Percentiles rank a stretch among this genome's conserved stretches.
Evolutionary conservation across 306 rosid genomes (phyloP).

Genomic region (Mucuna pruriens): DNA sequence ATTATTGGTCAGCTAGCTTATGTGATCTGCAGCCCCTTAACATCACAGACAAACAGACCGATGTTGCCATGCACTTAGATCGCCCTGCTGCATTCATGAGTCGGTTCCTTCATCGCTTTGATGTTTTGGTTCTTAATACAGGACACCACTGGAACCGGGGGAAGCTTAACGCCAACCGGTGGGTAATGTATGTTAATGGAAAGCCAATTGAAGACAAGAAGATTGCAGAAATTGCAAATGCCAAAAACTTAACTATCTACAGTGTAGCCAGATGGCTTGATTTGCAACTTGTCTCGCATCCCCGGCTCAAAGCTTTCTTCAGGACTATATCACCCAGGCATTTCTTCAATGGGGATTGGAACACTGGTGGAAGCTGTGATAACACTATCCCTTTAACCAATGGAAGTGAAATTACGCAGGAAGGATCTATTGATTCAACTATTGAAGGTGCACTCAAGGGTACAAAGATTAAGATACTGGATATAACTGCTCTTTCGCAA

Average conservation of each 20-base stretch:
- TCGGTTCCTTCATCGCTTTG: constrained; percentile 59
- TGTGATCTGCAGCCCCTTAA: constrained; percentile 75
- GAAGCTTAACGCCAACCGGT: constrained; percentile 73
- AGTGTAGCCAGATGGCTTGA: constrained; percentile 79
- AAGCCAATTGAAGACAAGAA: constrained; percentile 61
- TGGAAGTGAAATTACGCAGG: constrained; percentile 67
- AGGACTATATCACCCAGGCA: constrained; percentile 90
- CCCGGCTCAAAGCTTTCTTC: constrained; percentile 79
- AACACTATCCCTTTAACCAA: constrained; percentile 65
- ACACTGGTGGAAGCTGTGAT: constrained; percentile 87
- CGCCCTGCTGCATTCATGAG: constrained; percentile 86
- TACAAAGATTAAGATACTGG: constrained; percentile 75
- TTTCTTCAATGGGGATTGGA: constrained; percentile 91
- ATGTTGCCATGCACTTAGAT: constrained; percentile 92
- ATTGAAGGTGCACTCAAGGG: constrained; percentile 82
- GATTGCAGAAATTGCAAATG: constrained; percentile 58
- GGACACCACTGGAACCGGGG: constrained; percentile 98
- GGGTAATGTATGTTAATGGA: constrained; percentile 85
- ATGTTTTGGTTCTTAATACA: constrained; percentile 89
- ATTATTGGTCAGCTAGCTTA: constrained; percentile 95
- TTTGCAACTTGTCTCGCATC: constrained; percentile 66
- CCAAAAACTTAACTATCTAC: constrained; percentile 76
- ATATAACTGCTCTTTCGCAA: constrained; percentile 80
- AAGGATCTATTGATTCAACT: constrained; percentile 64
- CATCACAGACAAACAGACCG: constrained; percentile 47